phyloP scores from a whole-genome alignment of 495 filamentous ascomycete genomes.

The Lasiosphaeris hirsuta region DNA sequence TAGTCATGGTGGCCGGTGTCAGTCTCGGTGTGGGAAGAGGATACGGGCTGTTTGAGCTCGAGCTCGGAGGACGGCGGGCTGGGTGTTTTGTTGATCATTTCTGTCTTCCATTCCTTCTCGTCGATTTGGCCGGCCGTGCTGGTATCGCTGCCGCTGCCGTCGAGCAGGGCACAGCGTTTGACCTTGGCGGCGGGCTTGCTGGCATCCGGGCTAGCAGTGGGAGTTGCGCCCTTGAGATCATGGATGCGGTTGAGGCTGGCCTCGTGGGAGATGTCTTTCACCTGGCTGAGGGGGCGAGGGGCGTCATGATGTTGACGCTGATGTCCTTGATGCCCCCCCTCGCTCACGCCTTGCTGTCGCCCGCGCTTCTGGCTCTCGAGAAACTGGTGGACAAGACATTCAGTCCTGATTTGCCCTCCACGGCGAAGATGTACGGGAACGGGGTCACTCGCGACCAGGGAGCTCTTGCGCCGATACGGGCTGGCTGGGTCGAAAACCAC shows the following conservation, averaged over 20 bases:
- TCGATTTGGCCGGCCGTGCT: conserved; percentile 38
- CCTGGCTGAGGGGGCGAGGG: conserved; percentile 4
- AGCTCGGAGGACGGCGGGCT: conserved; percentile 20
- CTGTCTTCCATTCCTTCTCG: conserved; percentile 41
- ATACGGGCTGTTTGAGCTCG: conserved; percentile 9
- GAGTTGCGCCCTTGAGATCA: conserved; percentile 33
- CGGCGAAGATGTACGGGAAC: conserved; percentile 38
- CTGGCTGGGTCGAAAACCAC: conserved; percentile 70
- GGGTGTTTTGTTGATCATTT: conserved; percentile 23
- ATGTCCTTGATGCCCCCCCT: background rate
- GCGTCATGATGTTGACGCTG: conserved; percentile 9
- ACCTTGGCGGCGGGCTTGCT: background rate
- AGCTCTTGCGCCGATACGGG: conserved; percentile 81
- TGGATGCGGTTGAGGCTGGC: conserved; percentile 24
- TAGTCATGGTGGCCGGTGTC: background rate
- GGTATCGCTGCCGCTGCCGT: conserved; percentile 3
- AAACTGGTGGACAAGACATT: conserved; percentile 82
- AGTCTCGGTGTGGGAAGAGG: background rate
- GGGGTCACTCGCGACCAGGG: conserved; percentile 62
- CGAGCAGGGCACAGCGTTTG: conserved; percentile 8
- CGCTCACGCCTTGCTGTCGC: conserved; percentile 2
- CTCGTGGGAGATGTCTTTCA: conserved; percentile 29
- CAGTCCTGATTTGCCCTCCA: conserved; percentile 45
- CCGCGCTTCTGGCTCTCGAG: conserved; percentile 53
- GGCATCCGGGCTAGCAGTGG: background rate